Evolutionary conservation across 2,329 filamentous ascomycete genomes (phyloP).

Genomic region (Cadophora luteo-olivacea): DNA sequence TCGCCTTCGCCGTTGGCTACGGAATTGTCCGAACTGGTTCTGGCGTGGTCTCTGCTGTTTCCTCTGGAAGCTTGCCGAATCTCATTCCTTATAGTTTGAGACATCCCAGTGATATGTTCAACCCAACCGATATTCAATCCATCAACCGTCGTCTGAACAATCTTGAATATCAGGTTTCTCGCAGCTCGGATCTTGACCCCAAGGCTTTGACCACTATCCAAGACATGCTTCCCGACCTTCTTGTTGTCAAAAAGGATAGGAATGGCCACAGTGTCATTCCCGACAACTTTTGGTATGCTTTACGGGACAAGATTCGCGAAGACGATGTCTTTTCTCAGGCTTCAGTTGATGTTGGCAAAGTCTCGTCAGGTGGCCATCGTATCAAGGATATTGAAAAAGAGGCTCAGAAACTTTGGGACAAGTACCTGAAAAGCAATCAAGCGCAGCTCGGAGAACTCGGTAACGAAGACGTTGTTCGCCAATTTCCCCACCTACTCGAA

Average conservation of each 20-base stretch:
- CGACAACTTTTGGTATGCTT: conserved; percentile 69
- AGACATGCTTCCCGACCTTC: conserved; percentile 58
- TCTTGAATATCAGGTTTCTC: conserved; percentile 36
- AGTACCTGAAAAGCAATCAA: conserved; percentile 30
- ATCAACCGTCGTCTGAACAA: conserved; percentile 34
- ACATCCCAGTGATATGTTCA: conserved; percentile 32
- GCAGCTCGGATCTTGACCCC: conserved; percentile 36
- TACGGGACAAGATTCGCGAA: conserved; percentile 61
- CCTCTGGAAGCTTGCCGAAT: conserved; percentile 14
- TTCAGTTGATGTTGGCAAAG: conserved; percentile 32
- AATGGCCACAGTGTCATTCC: conserved; percentile 61
- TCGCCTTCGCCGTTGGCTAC: neutral
- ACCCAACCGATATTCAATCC: conserved; percentile 31
- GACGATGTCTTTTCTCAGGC: conserved; percentile 29
- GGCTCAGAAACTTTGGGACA: conserved; percentile 26
- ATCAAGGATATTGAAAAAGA: conserved; percentile 26
- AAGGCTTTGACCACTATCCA: conserved; percentile 50
- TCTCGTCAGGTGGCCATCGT: conserved; percentile 10
- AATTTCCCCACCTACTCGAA: conserved; percentile 35
- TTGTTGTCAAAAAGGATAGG: conserved; percentile 60
- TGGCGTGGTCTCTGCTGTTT: neutral
- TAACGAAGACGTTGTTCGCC: conserved; percentile 29
- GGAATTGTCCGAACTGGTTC: neutral
- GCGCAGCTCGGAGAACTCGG: conserved; percentile 25
- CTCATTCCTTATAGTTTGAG: conserved; percentile 36